Evolutionary conservation across 202 grass and related monocot genomes (phyloP).

Genomic region (Dendrocalamus latiflorus): DNA sequence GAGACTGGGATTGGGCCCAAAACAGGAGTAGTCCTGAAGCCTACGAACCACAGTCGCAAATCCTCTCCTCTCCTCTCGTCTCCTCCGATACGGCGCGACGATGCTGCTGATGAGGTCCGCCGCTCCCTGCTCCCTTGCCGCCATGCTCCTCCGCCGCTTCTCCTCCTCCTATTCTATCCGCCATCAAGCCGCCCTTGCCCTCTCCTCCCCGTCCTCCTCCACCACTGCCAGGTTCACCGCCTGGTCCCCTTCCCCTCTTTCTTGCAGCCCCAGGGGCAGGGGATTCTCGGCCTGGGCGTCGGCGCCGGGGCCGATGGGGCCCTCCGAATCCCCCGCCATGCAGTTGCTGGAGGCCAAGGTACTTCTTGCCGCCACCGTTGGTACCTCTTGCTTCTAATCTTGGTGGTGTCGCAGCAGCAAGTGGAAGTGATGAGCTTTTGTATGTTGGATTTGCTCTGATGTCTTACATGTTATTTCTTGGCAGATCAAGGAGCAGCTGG

Average conservation of each 20-base stretch:
- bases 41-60: neutral
- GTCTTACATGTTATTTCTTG: neutral
- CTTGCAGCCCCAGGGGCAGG: neutral
- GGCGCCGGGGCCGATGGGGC: conserved; percentile 35
- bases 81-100: neutral
- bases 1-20: neutral
- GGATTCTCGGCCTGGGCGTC: conserved; percentile 28
- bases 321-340: conserved; percentile 49
- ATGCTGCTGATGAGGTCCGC: conserved; percentile 47
- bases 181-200: conserved; percentile 11
- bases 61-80: neutral
- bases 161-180: conserved; percentile 25
- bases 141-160: conserved; percentile 15
- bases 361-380: neutral
- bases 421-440: neutral
- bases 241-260: neutral
- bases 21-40: neutral
- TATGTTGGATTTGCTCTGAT: neutral
- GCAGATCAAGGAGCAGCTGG: conserved; percentile 84
- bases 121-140: conserved; percentile 25
- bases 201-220: neutral
- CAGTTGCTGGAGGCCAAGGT: conserved; percentile 78
- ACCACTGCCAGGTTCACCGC: neutral
- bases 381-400: neutral
- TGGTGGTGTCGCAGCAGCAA: neutral